phyloP scores from a whole-genome alignment of 2,329 filamentous ascomycete species.

The Chaetomiaceae sp. region DNA sequence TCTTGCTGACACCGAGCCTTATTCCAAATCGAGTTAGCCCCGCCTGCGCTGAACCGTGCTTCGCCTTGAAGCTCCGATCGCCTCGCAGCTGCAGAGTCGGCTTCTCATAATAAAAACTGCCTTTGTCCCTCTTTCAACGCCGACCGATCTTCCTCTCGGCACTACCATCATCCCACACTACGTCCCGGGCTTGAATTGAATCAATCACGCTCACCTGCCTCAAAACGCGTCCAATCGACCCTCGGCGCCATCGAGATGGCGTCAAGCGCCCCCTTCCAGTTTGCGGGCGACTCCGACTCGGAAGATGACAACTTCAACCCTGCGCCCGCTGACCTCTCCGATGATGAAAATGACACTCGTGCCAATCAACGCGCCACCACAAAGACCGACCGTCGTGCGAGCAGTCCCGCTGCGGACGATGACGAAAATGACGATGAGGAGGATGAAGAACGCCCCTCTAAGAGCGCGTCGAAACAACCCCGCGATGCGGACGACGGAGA shows the following conservation, averaged over 20 bases:
- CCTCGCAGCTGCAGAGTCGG: constrained; percentile 8
- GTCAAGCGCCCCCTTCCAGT: constrained; percentile 40
- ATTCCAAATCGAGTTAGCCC: neutral
- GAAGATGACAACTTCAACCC: constrained; percentile 92
- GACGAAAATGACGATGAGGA: constrained; percentile 44
- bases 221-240: neutral
- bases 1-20: neutral
- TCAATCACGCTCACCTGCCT: neutral
- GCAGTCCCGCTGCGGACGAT: constrained; percentile 40
- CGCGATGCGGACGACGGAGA: constrained; percentile 35
- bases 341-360: constrained; percentile 58
- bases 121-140: constrained; percentile 7
- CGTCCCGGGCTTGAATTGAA: neutral
- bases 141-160: constrained; percentile 1
- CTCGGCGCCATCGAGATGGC: constrained; percentile 39
- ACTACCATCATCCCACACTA: neutral
- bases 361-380: neutral
- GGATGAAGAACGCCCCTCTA: constrained; percentile 33
- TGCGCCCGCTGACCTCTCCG: constrained; percentile 66
- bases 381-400: constrained; percentile 38
- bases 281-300: constrained; percentile 62
- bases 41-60: neutral
- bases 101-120: constrained; percentile 1
- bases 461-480: constrained; percentile 27
- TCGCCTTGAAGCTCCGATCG: constrained; percentile 6